A percentile compares a stretch with the other conserved stretches of the same genome.
Evolutionary conservation across 768 basidiomycete genomes (phyloP).

Genomic region (Candolleomyces efflorescens): DNA sequence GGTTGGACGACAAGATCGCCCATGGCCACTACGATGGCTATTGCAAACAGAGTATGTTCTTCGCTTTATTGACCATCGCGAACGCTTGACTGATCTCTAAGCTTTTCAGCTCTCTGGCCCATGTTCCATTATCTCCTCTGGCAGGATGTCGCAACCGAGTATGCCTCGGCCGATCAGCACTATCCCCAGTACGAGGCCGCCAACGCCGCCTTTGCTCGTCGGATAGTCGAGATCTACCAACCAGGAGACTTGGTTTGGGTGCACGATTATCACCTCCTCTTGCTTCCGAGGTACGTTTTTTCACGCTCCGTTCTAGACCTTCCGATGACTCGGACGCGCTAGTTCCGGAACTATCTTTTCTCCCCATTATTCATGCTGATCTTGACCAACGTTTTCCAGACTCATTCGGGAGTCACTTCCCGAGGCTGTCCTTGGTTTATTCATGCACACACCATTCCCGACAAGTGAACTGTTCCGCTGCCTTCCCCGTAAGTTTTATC

Average conservation of each 20-base stretch:
- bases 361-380: background rate
- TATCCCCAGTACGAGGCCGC: constrained; percentile 81
- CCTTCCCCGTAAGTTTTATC: constrained; percentile 64
- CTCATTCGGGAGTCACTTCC: constrained; percentile 71
- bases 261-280: constrained; percentile 93
- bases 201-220: constrained; percentile 77
- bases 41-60: constrained; percentile 87
- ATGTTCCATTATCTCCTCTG: constrained; percentile 97
- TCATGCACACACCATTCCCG: constrained; percentile 98
- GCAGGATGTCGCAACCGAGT: constrained; percentile 92
- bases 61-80: constrained; percentile 1
- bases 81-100: constrained; percentile 4
- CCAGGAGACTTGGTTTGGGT: constrained; percentile 94
- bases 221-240: constrained; percentile 69
- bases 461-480: constrained; percentile 95
- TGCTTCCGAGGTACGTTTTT: constrained; percentile 60
- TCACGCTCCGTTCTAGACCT: background rate
- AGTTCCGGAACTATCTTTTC: background rate
- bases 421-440: constrained; percentile 78
- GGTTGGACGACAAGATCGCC: constrained; percentile 85
- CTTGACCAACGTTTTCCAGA: constrained; percentile 21
- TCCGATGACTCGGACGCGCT: background rate
- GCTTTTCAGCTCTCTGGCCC: constrained; percentile 80
- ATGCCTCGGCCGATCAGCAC: constrained; percentile 77
- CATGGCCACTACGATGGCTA: constrained; percentile 97